Percentiles rank a stretch among this genome's conserved stretches.
Evolutionary conservation across 305 asterid species (phyloP).

Genomic region (Salvia sclarea): DNA sequence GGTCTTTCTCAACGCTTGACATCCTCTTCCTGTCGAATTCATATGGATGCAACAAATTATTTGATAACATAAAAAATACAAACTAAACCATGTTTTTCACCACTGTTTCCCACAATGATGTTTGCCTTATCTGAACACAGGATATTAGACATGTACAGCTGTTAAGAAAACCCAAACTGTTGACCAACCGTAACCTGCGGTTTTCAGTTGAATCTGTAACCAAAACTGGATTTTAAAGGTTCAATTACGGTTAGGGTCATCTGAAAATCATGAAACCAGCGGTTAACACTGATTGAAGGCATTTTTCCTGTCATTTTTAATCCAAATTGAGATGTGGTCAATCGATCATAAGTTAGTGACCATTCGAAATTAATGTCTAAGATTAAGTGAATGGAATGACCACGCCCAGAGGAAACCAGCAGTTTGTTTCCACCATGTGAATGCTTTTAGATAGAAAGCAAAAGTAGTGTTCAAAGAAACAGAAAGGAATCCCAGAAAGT

Average conservation of each 20-base stretch:
- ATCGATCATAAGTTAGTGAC: no score
- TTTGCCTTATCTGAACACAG: conserved; percentile 11
- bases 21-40: conserved; percentile 65
- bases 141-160: background rate
- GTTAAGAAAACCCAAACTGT: background rate
- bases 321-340: background rate
- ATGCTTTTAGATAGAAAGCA: background rate
- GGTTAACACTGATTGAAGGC: background rate
- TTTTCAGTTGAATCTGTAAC: background rate
- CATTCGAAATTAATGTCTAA: background rate
- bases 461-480: background rate
- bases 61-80: conserved; percentile 21
- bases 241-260: background rate
- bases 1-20: conserved; percentile 82
- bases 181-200: background rate
- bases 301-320: background rate
- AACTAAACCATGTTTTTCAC: conserved; percentile 2
- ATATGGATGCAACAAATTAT: conserved; percentile 17
- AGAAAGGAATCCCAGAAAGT: background rate
- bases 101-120: background rate
- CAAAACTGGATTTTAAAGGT: background rate
- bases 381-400: background rate
- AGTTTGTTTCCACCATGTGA: background rate
- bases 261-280: background rate
- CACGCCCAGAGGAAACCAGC: background rate